phyloP scores from a whole-genome alignment of 2,329 filamentous ascomycete genomes.

The Leptoxyphium fumago region DNA sequence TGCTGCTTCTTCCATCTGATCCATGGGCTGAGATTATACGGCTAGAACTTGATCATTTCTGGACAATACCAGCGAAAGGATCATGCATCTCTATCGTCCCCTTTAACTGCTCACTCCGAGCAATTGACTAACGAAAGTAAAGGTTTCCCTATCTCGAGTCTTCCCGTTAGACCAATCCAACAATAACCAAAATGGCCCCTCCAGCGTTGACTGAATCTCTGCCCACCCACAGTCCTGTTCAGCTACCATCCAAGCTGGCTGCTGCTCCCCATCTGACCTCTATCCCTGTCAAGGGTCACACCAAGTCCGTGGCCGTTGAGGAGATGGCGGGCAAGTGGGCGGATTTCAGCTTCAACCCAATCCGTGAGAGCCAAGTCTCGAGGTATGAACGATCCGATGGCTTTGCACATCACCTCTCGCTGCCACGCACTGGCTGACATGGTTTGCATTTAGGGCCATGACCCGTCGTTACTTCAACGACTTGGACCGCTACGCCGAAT shows the following conservation, averaged over 20 bases:
- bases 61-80: slow-evolving; percentile 99
- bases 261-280: slow-evolving; percentile 22
- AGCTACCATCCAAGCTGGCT: slow-evolving; percentile 30
- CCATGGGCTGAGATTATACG: slow-evolving; percentile 71
- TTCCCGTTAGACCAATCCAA: slow-evolving; percentile 6
- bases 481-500: slow-evolving; percentile 78
- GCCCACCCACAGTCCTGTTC: slow-evolving; percentile 26
- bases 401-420: too few species aligned
- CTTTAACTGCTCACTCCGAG: slow-evolving; percentile 23
- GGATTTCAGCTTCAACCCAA: slow-evolving; percentile 66
- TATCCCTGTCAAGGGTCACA: slow-evolving; percentile 22
- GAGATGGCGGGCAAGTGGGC: slow-evolving; percentile 67
- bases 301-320: slow-evolving; percentile 41
- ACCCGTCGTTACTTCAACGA: slow-evolving; percentile 84
- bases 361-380: slow-evolving; percentile 78
- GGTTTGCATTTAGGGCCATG: slow-evolving; percentile 52
- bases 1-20: not conserved
- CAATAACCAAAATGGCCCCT: slow-evolving; percentile 56
- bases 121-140: slow-evolving; percentile 4
- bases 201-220: slow-evolving; percentile 40
- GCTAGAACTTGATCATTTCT: slow-evolving; percentile 69
- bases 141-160: too few species aligned
- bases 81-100: slow-evolving; percentile 57
- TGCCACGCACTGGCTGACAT: too few species aligned
- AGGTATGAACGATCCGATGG: slow-evolving; percentile 17